Evolutionary conservation across 108 stramenopile species (phyloP).

Genomic region (Cyclotella atomus): DNA sequence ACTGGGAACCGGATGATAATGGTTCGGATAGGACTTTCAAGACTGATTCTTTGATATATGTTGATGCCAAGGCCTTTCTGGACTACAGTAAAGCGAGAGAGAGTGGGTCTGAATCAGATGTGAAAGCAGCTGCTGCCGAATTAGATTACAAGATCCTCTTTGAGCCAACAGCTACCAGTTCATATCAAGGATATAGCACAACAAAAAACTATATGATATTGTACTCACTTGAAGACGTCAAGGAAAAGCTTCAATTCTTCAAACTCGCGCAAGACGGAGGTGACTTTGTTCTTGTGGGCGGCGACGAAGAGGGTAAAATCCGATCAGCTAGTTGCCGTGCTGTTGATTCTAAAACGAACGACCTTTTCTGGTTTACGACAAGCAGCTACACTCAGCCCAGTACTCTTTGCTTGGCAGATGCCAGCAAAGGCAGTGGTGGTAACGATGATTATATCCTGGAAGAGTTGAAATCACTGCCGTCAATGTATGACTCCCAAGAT

Average conservation of each 20-base stretch:
- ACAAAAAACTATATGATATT: slow-evolving; percentile 87
- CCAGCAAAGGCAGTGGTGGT: slow-evolving; percentile 47
- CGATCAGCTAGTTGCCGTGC: slow-evolving; percentile 61
- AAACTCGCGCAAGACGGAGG: slow-evolving; percentile 65
- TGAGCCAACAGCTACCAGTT: slow-evolving; percentile 75
- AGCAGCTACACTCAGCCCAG: slow-evolving; percentile 73
- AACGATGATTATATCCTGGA: slow-evolving; percentile 52
- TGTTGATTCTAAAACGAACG: slow-evolving; percentile 65
- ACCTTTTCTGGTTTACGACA: slow-evolving; percentile 79
- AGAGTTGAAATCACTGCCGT: slow-evolving; percentile 69
- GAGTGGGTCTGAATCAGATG: slow-evolving; percentile 39
- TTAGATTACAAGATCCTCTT: slow-evolving; percentile 73
- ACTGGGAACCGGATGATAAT: slow-evolving; percentile 75
- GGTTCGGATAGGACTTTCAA: slow-evolving; percentile 58
- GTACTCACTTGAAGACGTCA: slow-evolving; percentile 82
- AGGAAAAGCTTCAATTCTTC: slow-evolving; percentile 78
- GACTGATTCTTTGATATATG: slow-evolving; percentile 73
- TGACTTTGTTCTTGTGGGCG: slow-evolving; percentile 56
- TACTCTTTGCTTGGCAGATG: slow-evolving; percentile 75
- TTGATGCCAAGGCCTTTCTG: slow-evolving; percentile 61
- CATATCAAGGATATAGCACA: slow-evolving; percentile 67
- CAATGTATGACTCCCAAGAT: slow-evolving; percentile 64
- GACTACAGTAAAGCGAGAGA: slow-evolving; percentile 57
- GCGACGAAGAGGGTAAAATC: slow-evolving; percentile 65
- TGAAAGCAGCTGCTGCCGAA: slow-evolving; percentile 16